Conservation (phyloP, 129 eudicot species). For the Smallanthus sonchifolius region DNA sequence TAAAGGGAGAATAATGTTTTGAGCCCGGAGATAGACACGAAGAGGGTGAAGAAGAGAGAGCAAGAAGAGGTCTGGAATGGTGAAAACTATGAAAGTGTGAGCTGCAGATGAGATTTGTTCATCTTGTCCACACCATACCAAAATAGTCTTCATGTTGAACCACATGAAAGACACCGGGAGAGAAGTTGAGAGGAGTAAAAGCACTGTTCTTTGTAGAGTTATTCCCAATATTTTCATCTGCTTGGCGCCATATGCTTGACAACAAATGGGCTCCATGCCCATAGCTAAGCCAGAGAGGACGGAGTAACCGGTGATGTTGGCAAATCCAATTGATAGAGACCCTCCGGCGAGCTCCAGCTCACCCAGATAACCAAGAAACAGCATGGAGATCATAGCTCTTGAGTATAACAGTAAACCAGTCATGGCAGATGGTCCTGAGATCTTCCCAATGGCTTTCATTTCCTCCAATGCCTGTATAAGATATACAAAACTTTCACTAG, state of each 20-base stretch:
- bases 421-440: slow-evolving; percentile 65
- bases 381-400: slow-evolving; percentile 63
- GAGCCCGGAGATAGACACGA: slow-evolving; percentile 53
- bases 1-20: slow-evolving; percentile 50
- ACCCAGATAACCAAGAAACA: slow-evolving; percentile 67
- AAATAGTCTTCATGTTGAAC: slow-evolving; percentile 53
- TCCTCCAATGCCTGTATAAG: slow-evolving; percentile 57
- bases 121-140: slow-evolving; percentile 52
- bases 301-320: slow-evolving; percentile 83
- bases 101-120: slow-evolving; percentile 48
- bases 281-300: slow-evolving; percentile 64
- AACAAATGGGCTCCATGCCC: slow-evolving; percentile 84
- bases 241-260: slow-evolving; percentile 76
- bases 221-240: slow-evolving; percentile 52
- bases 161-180: slow-evolving; percentile 66
- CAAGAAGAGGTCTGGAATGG: slow-evolving; percentile 55
- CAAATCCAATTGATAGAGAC: slow-evolving; percentile 61
- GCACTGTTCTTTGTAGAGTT: slow-evolving; percentile 58
- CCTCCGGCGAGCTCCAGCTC: slow-evolving; percentile 71
- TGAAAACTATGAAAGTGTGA: slow-evolving; percentile 41
- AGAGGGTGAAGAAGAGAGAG: slow-evolving; percentile 61
- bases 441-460: slow-evolving; percentile 50
- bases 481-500: neutral
- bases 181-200: slow-evolving; percentile 43
- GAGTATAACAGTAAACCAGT: slow-evolving; percentile 64